phyloP scores from a whole-genome alignment of 768 basidiomycete species.

The Suillus sp. region DNA sequence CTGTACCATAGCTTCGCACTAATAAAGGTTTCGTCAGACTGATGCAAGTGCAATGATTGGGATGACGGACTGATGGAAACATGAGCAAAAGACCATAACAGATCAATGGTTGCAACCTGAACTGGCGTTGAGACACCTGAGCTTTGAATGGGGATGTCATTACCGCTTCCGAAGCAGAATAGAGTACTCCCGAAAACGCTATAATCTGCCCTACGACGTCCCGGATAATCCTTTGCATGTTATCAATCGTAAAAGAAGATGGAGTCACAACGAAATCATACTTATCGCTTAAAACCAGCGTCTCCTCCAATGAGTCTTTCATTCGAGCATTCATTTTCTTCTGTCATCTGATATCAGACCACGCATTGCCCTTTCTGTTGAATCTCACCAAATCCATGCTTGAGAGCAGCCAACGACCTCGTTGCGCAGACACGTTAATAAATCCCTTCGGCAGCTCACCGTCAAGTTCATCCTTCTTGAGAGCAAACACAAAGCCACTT shows the following conservation, averaged over 20 bases:
- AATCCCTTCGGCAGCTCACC: slow-evolving; percentile 66
- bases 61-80: slow-evolving; percentile 67
- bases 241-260: neutral
- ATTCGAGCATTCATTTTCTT: slow-evolving; percentile 88
- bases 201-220: slow-evolving; percentile 74
- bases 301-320: slow-evolving; percentile 90
- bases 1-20: slow-evolving; percentile 54
- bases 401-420: slow-evolving; percentile 74
- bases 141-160: neutral
- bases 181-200: slow-evolving; percentile 73
- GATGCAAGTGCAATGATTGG: neutral
- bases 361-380: neutral
- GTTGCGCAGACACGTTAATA: slow-evolving; percentile 65
- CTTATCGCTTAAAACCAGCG: slow-evolving; percentile 84
- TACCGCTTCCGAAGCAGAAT: slow-evolving; percentile 90
- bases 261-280: slow-evolving; percentile 27
- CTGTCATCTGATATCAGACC: slow-evolving; percentile 37
- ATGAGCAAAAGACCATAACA: slow-evolving; percentile 89
- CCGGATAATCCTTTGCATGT: slow-evolving; percentile 64
- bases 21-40: slow-evolving; percentile 4
- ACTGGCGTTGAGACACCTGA: slow-evolving; percentile 3
- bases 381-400: slow-evolving; percentile 75
- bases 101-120: slow-evolving; percentile 85
- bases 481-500: slow-evolving; percentile 67
- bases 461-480: slow-evolving; percentile 61